Evolutionary conservation across 192 early-diverging fungal species (phyloP), one percentile per base, ranked within the genome.

Genomic region (Funneliformis geosporum): DNA sequence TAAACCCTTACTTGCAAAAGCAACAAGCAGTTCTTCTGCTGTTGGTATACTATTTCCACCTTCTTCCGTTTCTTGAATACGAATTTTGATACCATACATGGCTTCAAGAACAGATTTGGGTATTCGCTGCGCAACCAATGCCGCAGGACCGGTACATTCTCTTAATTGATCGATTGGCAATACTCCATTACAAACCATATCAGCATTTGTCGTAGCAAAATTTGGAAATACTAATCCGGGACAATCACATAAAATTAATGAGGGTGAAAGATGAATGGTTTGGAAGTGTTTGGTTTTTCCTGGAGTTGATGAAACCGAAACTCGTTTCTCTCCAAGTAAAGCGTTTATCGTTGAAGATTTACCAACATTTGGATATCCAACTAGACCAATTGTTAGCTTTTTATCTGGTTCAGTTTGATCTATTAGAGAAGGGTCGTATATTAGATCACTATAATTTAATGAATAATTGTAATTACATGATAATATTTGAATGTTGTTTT

Each of bases 231-330:
- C 98, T 27, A 99, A 88, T 81, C 98, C 98, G 64, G 98, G 98
- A 87, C 98, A 99, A 87, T 99, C 98, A 84, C 98, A 99, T 59
- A 99, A 93, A 23, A 98, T 86, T 50, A 97, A 84, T 40, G 86
- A 82, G 70, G 92, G 89, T 2, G 95, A 94, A 80, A 99, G 88
- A 66, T 96, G 94, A 78, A 99, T 95, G 43, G 98, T 98, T 87
- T 99, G 98, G 88, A 99, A 99, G 84, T 99, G 98, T 88, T 99
- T 99, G 75, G 98, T 99, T 81, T 99, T 99, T 79, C 98, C 98
- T 25, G 98, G 98, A 25, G 97, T 99, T 40, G 98, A 89, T 12
- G 94, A 94, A 21, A 99, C 97, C 8, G 97, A 95, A 39, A 99
- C 98, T 62, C 91, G 87, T 80, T 97, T 97, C 44, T 96, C 89